Evolutionary conservation across 164 flowering plant genomes (phyloP), one percentile per base, ranked within the genome.

Genomic region (Berberis thunbergii): DNA sequence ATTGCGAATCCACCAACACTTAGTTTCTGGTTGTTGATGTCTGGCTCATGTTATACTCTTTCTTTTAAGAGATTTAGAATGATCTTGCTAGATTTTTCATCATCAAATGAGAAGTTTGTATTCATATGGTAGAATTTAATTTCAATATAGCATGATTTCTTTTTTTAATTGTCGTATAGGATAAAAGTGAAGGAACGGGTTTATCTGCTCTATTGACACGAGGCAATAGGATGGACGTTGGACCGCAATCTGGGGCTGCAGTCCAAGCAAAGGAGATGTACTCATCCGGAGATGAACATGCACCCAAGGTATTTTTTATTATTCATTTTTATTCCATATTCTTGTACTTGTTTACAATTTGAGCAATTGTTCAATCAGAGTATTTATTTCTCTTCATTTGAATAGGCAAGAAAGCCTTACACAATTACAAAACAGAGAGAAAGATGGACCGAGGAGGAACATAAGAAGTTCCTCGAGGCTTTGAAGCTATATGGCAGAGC

Each of bases 371-470:
- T 10, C 10, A 2, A 13, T 41, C 49, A 26, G 43, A 26, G 41
- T 4, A 10, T 61, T 50, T 6, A 6, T 10, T 26, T 3, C 10
- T n/a, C 62, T 64, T 38, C 26, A 26, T 26, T 26, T 26, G 26
- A 55, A 57, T 67, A 84, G 88, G 79, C 63, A 39, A 77, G 88
- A 57, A 84, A 84, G 60, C 88, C 86, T 11, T 84, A 84, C 68
- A 84, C 86, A 8, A 84, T 84, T 46, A 75, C 86, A 7, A 84
- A 84, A 69, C 88, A 84, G 60, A 74, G 88, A 64, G 86, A 84
- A 55, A 75, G 83, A 64, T 84, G 88, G 88, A 79, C 86, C 2
- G 86, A 82, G n/a, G 88, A 84, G 56, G 88, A 84, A 69, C 88
- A 84, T 66, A 77, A 79, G 69, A 84, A 79, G 63, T 84, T 84